Evolutionary conservation across 202 grass and related monocot species (phyloP).

Genomic region (Tripidium arundinaceum): DNA sequence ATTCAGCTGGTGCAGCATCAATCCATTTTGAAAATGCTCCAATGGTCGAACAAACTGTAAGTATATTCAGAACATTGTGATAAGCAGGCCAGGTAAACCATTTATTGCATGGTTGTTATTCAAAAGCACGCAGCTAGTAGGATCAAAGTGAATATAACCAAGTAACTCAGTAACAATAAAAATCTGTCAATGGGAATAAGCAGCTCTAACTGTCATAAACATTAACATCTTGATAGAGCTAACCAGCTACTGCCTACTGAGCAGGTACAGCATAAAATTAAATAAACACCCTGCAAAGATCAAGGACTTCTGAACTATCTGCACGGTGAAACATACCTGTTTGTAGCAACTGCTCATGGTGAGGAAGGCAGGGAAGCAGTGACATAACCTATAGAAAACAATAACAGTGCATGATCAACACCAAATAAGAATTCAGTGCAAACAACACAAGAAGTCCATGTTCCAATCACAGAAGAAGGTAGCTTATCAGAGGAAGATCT

Average conservation of each 20-base stretch:
- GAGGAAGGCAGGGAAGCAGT: conserved; percentile 78
- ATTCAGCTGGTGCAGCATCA: conserved; percentile 65
- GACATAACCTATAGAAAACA: conserved; percentile 68
- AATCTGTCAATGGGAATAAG: conserved; percentile 3
- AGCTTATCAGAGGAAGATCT: background rate
- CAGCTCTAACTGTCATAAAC: background rate
- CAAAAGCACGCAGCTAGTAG: background rate
- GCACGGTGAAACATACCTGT: conserved; percentile 65
- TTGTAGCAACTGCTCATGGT: conserved; percentile 63
- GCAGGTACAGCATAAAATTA: background rate
- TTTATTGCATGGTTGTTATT: background rate
- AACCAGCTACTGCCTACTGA: conserved; percentile 13
- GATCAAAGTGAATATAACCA: background rate
- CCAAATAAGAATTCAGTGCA: conserved; percentile 5
- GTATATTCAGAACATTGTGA: conserved; percentile 26
- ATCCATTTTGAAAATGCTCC: conserved; percentile 98
- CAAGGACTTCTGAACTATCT: conserved; percentile 25
- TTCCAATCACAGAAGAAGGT: background rate
- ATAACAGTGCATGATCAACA: conserved; percentile 7
- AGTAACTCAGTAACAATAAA: background rate
- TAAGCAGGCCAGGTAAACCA: conserved; percentile 9
- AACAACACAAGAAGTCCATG: background rate
- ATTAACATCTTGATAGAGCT: conserved; percentile 10
- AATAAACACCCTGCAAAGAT: background rate
- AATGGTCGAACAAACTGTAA: conserved; percentile 82